Conservation (phyloP, 2,329 filamentous ascomycete species). For the Fusarium austroafricanum region DNA sequence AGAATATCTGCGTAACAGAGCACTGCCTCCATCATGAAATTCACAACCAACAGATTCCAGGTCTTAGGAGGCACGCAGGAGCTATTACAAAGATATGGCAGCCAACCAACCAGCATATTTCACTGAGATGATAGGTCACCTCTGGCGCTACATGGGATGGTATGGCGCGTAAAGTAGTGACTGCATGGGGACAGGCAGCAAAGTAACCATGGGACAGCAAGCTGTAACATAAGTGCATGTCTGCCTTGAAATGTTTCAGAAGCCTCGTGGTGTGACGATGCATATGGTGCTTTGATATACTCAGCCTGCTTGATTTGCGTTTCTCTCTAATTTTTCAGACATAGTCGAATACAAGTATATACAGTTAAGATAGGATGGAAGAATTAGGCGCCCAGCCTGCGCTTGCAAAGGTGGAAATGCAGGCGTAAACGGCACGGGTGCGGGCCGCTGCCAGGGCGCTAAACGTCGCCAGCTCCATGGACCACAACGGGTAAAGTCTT, state of each 20-base stretch:
- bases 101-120: background rate
- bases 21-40: constrained; percentile 17
- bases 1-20: background rate
- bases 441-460: constrained; percentile 33
- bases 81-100: background rate
- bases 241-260: background rate
- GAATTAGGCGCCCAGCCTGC: background rate
- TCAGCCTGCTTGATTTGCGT: background rate
- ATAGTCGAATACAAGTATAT: background rate
- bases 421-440: constrained; percentile 15
- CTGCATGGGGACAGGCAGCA: constrained; percentile 18
- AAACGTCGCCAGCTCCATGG: constrained; percentile 17
- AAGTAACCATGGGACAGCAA: background rate
- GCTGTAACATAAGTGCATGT: constrained; percentile 7
- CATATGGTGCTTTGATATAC: constrained; percentile 1
- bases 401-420: background rate
- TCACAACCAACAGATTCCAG: constrained; percentile 10
- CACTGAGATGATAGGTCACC: background rate
- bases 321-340: background rate
- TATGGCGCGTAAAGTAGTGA: constrained; percentile 21
- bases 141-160: background rate
- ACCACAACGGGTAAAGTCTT: background rate
- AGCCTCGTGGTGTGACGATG: background rate
- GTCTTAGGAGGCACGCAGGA: background rate
- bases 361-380: background rate